These are phyloP conservation scores for Trichothecium roseum DNA, from an alignment of 2,329 filamentous ascomycete species.

Conservation along the genomic window DNA sequence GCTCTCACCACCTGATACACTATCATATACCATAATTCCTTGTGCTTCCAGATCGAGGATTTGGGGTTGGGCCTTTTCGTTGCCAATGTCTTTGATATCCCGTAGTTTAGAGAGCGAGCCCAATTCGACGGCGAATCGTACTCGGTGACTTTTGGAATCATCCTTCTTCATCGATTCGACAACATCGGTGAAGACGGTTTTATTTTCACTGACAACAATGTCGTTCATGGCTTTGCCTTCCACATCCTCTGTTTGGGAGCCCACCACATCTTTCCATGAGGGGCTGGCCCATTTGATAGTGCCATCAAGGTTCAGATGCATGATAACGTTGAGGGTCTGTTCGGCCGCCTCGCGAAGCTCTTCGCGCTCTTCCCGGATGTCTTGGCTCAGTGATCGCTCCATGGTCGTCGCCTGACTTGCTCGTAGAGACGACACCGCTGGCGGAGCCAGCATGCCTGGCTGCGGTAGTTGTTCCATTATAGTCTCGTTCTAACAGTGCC, in stretches of 20 bases:
- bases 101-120: constrained; percentile 59
- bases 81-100: constrained; percentile 27
- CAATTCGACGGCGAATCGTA: constrained; percentile 66
- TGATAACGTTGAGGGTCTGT: constrained; percentile 90
- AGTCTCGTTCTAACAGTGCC: constrained; percentile 3
- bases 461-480: constrained; percentile 31
- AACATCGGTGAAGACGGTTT: constrained; percentile 68
- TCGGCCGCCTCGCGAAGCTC: constrained; percentile 93
- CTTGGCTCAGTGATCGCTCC: constrained; percentile 66
- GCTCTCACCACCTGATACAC: constrained; percentile 73
- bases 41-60: constrained; percentile 81
- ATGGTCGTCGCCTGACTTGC: constrained; percentile 38
- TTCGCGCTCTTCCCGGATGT: constrained; percentile 87
- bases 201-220: constrained; percentile 68
- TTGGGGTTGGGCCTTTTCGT: constrained; percentile 15
- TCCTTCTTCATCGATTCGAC: constrained; percentile 86
- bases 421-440: constrained; percentile 41
- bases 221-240: constrained; percentile 71
- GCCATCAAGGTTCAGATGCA: constrained; percentile 85
- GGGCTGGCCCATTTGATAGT: constrained; percentile 93
- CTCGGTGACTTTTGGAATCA: constrained; percentile 83
- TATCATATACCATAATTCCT: constrained; percentile 96
- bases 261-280: constrained; percentile 89
- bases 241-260: constrained; percentile 62
- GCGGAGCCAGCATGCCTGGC: constrained; percentile 34